Percentiles rank a stretch among this genome's conserved stretches.
Evolutionary conservation across 768 basidiomycete species (phyloP).

Genomic region (Paxillus rubicundulus): DNA sequence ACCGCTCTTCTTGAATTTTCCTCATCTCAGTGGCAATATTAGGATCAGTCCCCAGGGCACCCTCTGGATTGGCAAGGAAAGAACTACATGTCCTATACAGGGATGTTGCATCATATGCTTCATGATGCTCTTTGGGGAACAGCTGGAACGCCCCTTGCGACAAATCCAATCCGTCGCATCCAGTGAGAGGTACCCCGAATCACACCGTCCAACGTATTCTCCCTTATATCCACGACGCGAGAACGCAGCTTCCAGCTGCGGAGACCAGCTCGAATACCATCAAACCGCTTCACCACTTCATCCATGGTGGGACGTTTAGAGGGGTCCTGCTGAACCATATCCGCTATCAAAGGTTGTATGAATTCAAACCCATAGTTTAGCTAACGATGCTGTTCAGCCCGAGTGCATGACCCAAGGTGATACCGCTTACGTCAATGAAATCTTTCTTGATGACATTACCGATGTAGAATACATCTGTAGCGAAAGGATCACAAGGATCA

Average conservation of each 20-base stretch:
- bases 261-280: conserved; percentile 4
- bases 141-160: conserved; percentile 6
- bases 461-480: conserved; percentile 43
- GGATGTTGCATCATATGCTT: too few species aligned
- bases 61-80: too few species aligned
- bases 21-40: too few species aligned
- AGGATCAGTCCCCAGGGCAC: too few species aligned
- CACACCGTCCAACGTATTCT: conserved; percentile 12
- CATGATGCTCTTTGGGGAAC: too few species aligned
- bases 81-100: too few species aligned
- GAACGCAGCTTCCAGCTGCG: conserved; percentile 24
- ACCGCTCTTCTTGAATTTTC: too few species aligned
- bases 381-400: neutral
- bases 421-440: conserved; percentile 30
- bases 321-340: conserved; percentile 26
- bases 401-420: neutral
- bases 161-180: conserved; percentile 19
- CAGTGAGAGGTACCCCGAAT: conserved; percentile 20
- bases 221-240: conserved; percentile 19
- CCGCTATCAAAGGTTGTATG: conserved; percentile 14
- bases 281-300: conserved; percentile 19
- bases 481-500: conserved; percentile 37
- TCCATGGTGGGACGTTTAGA: conserved; percentile 21
- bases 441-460: conserved; percentile 36
- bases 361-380: conserved; percentile 18